Evolutionary conservation across 768 basidiomycete species (phyloP).

Genomic region (Epithele typhae): DNA sequence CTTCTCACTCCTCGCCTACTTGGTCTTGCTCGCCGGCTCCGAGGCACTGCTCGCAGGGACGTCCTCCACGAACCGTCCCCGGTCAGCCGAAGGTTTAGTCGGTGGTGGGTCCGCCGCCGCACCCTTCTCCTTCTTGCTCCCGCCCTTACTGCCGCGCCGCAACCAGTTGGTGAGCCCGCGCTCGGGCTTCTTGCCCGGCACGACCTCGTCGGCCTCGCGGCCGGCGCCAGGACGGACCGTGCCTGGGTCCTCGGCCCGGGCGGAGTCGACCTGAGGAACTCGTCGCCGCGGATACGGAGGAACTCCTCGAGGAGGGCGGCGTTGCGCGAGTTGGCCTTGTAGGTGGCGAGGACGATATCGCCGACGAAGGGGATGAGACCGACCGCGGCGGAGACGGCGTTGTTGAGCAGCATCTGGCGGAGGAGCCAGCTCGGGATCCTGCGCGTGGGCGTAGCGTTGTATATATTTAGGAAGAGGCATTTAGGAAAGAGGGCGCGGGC

Average conservation of each 20-base stretch:
- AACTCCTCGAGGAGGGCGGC: slow-evolving; percentile 84
- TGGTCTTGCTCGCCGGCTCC: not conserved
- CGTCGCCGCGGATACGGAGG: slow-evolving; percentile 71
- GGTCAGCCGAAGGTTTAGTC: slow-evolving; percentile 9
- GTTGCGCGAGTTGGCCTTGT: slow-evolving; percentile 88
- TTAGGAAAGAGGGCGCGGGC: not conserved
- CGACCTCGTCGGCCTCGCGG: slow-evolving; percentile 32
- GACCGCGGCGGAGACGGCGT: slow-evolving; percentile 59
- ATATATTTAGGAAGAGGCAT: not conserved
- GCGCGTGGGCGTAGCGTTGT: not conserved
- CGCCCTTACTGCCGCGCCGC: slow-evolving; percentile 12
- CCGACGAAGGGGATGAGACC: slow-evolving; percentile 72
- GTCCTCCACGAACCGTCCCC: slow-evolving; percentile 38
- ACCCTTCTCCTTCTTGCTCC: slow-evolving; percentile 9
- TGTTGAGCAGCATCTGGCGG: slow-evolving; percentile 73
- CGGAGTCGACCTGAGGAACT: slow-evolving; percentile 51
- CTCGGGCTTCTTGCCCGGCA: slow-evolving; percentile 20
- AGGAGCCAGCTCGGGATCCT: slow-evolving; percentile 60
- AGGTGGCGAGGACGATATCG: slow-evolving; percentile 71
- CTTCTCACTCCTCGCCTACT: too few species aligned
- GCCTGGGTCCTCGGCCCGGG: slow-evolving; percentile 32
- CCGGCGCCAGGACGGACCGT: slow-evolving; percentile 57
- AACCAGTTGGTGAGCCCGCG: slow-evolving; percentile 15
- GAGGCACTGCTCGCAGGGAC: slow-evolving; percentile 15
- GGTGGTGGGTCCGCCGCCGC: not conserved